Conservation (phyloP, 1,139 yeast species). For the Wickerhamomyces sp. region DNA sequence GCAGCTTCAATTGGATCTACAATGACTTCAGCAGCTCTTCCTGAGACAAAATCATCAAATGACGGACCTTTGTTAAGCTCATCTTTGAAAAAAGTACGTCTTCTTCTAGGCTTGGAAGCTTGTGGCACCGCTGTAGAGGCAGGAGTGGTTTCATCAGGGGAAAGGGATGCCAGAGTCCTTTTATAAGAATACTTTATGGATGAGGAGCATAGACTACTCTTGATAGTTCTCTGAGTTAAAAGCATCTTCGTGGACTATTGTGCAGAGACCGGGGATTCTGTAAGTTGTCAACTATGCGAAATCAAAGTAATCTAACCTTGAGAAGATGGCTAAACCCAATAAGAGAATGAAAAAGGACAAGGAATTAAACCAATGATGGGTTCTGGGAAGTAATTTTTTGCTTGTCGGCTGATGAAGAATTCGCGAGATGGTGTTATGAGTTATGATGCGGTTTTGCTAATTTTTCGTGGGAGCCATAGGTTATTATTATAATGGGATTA, state of each 20-base stretch:
- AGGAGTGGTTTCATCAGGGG: slow-evolving; percentile 3
- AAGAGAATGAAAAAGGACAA: background rate
- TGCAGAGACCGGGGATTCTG: no score
- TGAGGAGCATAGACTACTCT: slow-evolving; percentile 7
- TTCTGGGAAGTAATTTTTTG: background rate
- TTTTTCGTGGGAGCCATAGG: background rate
- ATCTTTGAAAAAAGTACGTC: slow-evolving; percentile 64
- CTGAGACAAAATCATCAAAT: slow-evolving; percentile 84
- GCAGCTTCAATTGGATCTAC: slow-evolving; percentile 71
- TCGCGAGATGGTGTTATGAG: background rate
- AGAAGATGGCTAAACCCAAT: background rate
- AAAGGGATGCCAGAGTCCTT: slow-evolving; percentile 17
- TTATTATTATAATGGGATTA: no score
- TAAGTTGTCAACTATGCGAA: no score
- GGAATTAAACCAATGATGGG: background rate
- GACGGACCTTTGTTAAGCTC: slow-evolving; percentile 81
- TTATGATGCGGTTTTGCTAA: no score
- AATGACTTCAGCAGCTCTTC: slow-evolving; percentile 64
- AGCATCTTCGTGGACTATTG: background rate
- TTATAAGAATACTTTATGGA: slow-evolving; percentile 2
- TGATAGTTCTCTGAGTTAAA: slow-evolving; percentile 11
- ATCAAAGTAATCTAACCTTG: no score
- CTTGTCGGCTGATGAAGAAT: background rate
- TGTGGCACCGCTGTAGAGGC: slow-evolving; percentile 1
- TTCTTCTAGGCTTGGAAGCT: slow-evolving; percentile 33